Evolutionary conservation across 768 basidiomycete genomes (phyloP), one percentile per base, ranked within the genome.

Genomic region (Sarcodon sp.): DNA sequence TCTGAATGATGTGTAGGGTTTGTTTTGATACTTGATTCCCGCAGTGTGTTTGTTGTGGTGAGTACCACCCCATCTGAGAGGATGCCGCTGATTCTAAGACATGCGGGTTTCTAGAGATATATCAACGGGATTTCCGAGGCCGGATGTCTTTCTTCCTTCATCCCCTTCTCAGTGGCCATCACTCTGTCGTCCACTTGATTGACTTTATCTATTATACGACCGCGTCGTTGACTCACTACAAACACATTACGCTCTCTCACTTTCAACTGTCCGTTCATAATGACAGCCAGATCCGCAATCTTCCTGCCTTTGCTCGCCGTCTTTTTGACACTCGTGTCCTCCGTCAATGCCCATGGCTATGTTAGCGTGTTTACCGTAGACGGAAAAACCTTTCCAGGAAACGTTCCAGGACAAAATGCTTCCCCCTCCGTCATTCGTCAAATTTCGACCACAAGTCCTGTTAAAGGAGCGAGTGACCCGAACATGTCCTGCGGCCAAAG

Each of bases 401-500:
- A 73, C 51, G 54, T 61, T 5, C 71, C 71, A 27, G 13, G 39
- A 15, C 16, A 27, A 41, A 13, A 8, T 6, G 27, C 51, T 6
- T 33, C 47, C 15, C 44, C 45, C 33, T 52, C 50, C 44, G 47
- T 50, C 15, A 63, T 75, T 34, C 70, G 75, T 34, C 66, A 66
- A 49, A 66, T 75, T 34, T 54, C 61, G 47, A 56, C 55, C 45
- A 64, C 66, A 48, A 46, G 57, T 0, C 73, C 75, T 3, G 69
- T 75, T 50, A 73, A 83, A 57, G 76, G 75, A 36, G 71, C 78
- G 10, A 61, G 33, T 36, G 81, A 79, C 53, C 56, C 71, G 3
- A 64, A 62, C 37, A 21, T 80, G 4, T 80, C 73, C 59, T 85
- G 83, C 51, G 83, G 83, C 6, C 62, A 64, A n/a, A 57, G 68